These are phyloP conservation scores for Ceratobasidium sp. DNA, from an alignment of 1,284 basidiomycete genomes.

Conservation along the genomic window DNA sequence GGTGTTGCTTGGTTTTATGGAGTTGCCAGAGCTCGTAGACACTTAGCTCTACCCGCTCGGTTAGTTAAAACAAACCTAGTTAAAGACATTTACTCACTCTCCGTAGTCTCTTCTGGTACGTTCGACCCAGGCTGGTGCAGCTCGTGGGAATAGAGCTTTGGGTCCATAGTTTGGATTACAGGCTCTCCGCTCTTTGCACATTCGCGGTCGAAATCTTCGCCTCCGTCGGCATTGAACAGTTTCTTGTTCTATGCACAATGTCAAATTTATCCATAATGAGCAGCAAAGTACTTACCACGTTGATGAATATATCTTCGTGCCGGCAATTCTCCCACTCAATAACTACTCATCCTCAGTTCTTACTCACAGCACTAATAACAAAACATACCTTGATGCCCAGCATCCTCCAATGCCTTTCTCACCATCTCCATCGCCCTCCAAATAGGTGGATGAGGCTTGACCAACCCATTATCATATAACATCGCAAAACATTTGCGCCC, in stretches of 20 bases:
- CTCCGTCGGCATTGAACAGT: constrained; percentile 42
- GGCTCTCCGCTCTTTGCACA: constrained; percentile 58
- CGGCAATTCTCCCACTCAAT: constrained; percentile 48
- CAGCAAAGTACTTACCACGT: constrained; percentile 10
- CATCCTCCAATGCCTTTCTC: constrained; percentile 62
- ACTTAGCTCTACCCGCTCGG: constrained; percentile 41
- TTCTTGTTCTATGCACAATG: constrained; percentile 30
- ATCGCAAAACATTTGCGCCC: no score
- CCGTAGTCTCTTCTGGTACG: no score
- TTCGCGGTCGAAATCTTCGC: constrained; percentile 26
- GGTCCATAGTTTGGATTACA: constrained; percentile 57
- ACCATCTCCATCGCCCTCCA: constrained; percentile 64
- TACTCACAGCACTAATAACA: no score
- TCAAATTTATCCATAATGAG: neutral
- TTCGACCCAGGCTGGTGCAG: no score
- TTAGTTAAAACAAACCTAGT: neutral
- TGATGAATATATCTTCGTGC: constrained; percentile 30
- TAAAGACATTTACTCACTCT: no score
- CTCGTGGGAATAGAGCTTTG: no score
- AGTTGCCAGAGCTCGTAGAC: constrained; percentile 65
- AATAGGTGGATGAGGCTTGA: constrained; percentile 74
- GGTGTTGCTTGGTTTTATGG: constrained; percentile 53
- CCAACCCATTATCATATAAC: constrained; percentile 67
- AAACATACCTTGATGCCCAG: constrained; percentile 69
- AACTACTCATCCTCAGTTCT: no score